Conservation (phyloP, 148 eudicot species). For the Spergularia bocconei region DNA sequence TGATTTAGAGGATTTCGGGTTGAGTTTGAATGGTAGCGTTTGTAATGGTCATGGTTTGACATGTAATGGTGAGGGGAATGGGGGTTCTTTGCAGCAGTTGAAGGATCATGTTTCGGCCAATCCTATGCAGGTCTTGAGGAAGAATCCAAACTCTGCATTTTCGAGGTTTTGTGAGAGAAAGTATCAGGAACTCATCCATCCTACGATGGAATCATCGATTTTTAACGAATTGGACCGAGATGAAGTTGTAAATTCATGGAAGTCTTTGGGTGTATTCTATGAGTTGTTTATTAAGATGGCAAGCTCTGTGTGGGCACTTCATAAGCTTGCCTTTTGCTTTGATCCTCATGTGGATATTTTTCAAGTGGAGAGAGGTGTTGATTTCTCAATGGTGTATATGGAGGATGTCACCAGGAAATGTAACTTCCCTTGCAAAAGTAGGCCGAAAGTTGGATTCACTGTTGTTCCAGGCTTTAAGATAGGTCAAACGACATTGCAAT, state of each 20-base stretch:
- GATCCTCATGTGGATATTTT: constrained; percentile 66
- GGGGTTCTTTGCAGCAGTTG: constrained; percentile 42
- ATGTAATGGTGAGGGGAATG: constrained; percentile 22
- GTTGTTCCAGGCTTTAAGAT: constrained; percentile 85
- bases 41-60: constrained; percentile 25
- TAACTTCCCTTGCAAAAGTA: constrained; percentile 32
- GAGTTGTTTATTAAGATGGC: constrained; percentile 81
- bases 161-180: constrained; percentile 74
- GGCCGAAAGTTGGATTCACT: constrained; percentile 83
- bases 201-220: constrained; percentile 80
- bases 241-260: constrained; percentile 72
- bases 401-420: constrained; percentile 68
- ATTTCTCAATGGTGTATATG: constrained; percentile 86
- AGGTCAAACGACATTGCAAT: constrained; percentile 71
- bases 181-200: constrained; percentile 78
- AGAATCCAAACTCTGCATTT: constrained; percentile 54
- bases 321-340: constrained; percentile 74
- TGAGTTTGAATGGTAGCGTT: constrained; percentile 28
- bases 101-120: constrained; percentile 56
- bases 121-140: constrained; percentile 69
- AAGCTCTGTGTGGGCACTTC: constrained; percentile 86
- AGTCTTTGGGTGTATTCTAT: constrained; percentile 65
- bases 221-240: constrained; percentile 56
- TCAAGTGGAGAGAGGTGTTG: constrained; percentile 74
- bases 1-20: constrained; percentile 53